A percentile compares a stretch with the other conserved stretches of the same genome.
Conservation (phyloP, 73 alveolate species). For the Blepharisma stoltei region DNA sequence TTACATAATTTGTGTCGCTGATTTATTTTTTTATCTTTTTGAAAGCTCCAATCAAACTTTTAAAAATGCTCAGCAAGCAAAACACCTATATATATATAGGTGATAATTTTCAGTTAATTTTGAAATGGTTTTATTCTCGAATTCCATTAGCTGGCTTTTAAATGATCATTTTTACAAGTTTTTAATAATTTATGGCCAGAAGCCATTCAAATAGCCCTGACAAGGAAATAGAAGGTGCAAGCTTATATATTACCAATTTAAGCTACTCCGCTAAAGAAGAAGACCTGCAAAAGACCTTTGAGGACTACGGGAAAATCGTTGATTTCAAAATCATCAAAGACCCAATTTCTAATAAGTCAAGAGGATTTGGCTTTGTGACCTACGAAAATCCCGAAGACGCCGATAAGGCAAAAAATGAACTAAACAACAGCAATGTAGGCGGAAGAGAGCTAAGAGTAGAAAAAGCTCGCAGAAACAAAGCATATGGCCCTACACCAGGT, state of each 20-base stretch:
- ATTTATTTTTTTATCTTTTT: too few relatives aligned
- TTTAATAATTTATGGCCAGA: too few relatives aligned
- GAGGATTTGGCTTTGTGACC: slow-evolving; percentile 35
- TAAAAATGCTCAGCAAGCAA: too few relatives aligned
- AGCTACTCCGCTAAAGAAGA: slow-evolving; percentile 19
- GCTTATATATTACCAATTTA: slow-evolving; percentile 16
- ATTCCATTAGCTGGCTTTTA: too few relatives aligned
- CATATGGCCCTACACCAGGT: slow-evolving; percentile 33
- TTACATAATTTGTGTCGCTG: too few relatives aligned
- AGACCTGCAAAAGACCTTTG: slow-evolving; percentile 15
- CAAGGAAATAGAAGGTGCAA: background rate
- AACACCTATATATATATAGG: too few relatives aligned
- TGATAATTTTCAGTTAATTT: too few relatives aligned
- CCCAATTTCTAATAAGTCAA: background rate
- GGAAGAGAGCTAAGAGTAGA: slow-evolving; percentile 26
- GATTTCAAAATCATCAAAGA: slow-evolving; percentile 29
- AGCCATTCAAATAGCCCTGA: too few relatives aligned
- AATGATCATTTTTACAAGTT: too few relatives aligned
- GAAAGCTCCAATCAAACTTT: too few relatives aligned
- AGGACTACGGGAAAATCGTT: background rate
- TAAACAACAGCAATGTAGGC: background rate
- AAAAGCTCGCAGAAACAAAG: background rate
- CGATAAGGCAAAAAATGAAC: background rate
- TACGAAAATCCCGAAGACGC: slow-evolving; percentile 33
- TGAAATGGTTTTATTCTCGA: too few relatives aligned